Percentiles rank a stretch among this genome's conserved stretches.
Conservation (phyloP, 1,139 yeast genomes). For the Citeromyces siamensis region DNA sequence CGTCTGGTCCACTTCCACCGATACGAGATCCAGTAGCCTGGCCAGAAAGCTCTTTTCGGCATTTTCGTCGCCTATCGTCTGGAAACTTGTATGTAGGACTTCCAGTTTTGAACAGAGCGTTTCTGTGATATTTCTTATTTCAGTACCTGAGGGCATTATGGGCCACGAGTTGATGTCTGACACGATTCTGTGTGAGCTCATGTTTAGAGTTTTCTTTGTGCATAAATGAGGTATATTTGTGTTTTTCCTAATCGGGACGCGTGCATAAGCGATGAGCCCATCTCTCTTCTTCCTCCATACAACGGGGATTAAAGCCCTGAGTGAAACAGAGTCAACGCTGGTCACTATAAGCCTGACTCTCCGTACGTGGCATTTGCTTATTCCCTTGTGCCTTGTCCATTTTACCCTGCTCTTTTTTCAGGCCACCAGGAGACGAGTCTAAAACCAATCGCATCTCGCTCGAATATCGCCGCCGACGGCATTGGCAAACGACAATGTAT, state of each 20-base stretch:
- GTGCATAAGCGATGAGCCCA: constrained; percentile 2
- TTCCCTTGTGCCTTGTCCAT: no score
- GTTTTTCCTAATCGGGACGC: neutral
- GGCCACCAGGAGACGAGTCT: no score
- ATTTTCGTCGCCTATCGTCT: neutral
- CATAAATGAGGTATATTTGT: neutral
- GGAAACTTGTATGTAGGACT: neutral
- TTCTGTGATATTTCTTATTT: neutral
- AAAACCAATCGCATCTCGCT: no score
- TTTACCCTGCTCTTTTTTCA: no score
- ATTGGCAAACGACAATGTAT: no score
- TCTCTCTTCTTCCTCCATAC: no score
- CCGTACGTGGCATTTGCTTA: no score
- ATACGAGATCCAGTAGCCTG: neutral
- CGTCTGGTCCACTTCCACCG: neutral
- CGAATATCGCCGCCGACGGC: no score
- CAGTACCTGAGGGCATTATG: neutral
- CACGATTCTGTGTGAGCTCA: neutral
- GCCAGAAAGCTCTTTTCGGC: neutral
- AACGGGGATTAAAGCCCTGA: no score
- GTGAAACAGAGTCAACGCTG: no score
- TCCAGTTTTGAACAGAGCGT: neutral
- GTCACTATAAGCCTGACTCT: no score
- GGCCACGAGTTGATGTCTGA: neutral
- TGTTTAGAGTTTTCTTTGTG: neutral